A percentile compares a stretch with the other conserved stretches of the same genome.
Evolutionary conservation across 2,329 filamentous ascomycete species (phyloP).

Genomic region (Diaporthe sp.): DNA sequence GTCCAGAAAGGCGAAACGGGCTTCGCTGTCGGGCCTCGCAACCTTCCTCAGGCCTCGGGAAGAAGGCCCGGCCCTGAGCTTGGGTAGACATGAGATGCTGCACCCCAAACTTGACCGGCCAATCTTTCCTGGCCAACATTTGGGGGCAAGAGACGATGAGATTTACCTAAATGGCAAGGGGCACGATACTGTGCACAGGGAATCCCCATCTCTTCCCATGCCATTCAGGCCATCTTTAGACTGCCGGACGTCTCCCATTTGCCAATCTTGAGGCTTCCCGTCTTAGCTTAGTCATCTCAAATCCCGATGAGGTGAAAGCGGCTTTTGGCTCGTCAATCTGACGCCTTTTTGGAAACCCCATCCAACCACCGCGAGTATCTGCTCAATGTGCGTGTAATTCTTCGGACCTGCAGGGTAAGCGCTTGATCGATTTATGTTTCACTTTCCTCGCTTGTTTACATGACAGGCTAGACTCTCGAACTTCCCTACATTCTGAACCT

Average conservation of each 20-base stretch:
- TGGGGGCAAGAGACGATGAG: background rate
- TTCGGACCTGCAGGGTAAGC: background rate
- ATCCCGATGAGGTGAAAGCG: background rate
- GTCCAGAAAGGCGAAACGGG: background rate
- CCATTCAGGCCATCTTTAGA: background rate
- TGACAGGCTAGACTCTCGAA: background rate
- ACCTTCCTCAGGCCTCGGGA: background rate
- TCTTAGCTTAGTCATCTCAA: slow-evolving; percentile 10
- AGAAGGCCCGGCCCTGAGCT: background rate
- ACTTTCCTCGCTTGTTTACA: background rate
- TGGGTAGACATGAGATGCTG: background rate
- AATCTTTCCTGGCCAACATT: background rate
- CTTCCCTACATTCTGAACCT: background rate
- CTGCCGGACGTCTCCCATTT: background rate
- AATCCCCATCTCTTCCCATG: background rate
- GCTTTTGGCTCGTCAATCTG: background rate
- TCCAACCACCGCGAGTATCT: too few species aligned
- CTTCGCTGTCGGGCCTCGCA: background rate
- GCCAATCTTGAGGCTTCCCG: background rate
- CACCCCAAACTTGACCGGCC: background rate
- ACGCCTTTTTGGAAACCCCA: background rate
- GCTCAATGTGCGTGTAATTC: background rate
- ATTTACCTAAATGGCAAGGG: background rate
- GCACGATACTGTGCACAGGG: too few species aligned
- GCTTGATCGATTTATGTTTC: background rate